Percentiles rank a stretch among this genome's conserved stretches.
phyloP scores from a whole-genome alignment of 2,329 filamentous ascomycete species.

The Ophiocordyceps polyrhachis-furcata region DNA sequence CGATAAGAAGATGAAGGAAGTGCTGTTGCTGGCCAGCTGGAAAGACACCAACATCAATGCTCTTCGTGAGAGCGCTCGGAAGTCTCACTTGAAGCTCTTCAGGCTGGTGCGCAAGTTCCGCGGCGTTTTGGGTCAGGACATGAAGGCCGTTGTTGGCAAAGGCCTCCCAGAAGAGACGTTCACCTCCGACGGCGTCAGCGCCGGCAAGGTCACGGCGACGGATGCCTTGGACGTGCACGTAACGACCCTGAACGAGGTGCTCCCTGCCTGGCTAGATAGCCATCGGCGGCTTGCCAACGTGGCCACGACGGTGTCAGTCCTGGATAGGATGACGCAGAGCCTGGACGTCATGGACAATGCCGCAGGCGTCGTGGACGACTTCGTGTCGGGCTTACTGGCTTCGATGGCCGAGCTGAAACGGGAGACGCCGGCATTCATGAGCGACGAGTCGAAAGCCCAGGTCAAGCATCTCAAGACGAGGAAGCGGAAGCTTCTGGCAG shows the following conservation, averaged over 20 bases:
- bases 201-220: background rate
- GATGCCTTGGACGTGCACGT: slow-evolving; percentile 5
- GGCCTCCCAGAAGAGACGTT: slow-evolving; percentile 35
- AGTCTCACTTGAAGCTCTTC: slow-evolving; percentile 83
- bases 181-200: slow-evolving; percentile 1
- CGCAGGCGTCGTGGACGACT: slow-evolving; percentile 41
- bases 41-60: slow-evolving; percentile 92
- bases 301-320: slow-evolving; percentile 50
- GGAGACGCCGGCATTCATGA: slow-evolving; percentile 64
- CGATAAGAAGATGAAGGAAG: slow-evolving; percentile 86
- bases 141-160: slow-evolving; percentile 42
- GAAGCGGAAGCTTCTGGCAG: slow-evolving; percentile 79
- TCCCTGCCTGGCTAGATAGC: slow-evolving; percentile 22
- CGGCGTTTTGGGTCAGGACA: slow-evolving; percentile 54
- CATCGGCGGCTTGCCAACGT: slow-evolving; percentile 54
- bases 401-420: slow-evolving; percentile 60
- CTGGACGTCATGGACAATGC: slow-evolving; percentile 34
- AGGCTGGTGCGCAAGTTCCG: slow-evolving; percentile 84
- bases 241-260: slow-evolving; percentile 6
- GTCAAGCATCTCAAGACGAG: slow-evolving; percentile 81
- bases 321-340: slow-evolving; percentile 43
- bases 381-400: slow-evolving; percentile 48
- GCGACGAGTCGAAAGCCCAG: slow-evolving; percentile 65
- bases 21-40: slow-evolving; percentile 90
- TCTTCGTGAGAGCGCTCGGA: slow-evolving; percentile 70